These are phyloP conservation scores for Dryas octopetala DNA, from an alignment of 306 rosid species.

Conservation along the genomic window DNA sequence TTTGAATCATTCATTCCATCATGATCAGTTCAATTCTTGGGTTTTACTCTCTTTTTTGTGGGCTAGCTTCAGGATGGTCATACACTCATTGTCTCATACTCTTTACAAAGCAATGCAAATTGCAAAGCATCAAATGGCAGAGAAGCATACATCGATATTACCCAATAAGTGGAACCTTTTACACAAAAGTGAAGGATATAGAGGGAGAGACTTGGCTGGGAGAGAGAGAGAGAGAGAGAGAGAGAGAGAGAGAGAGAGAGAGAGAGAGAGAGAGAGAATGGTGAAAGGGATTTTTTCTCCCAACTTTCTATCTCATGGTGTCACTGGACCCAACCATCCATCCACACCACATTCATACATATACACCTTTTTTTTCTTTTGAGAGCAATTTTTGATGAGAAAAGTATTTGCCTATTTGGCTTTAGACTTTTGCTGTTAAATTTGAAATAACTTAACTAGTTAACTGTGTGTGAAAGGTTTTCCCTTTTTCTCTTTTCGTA, in stretches of 20 bases:
- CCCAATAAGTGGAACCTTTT: constrained; percentile 59
- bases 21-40: neutral
- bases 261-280: constrained; percentile 14
- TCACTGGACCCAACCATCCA: constrained; percentile 36
- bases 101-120: constrained; percentile 29
- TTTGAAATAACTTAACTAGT: constrained; percentile 12
- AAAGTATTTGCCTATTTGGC: constrained; percentile 16
- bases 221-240: constrained; percentile 11
- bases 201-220: constrained; percentile 12
- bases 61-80: constrained; percentile 11
- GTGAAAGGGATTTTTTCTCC: constrained; percentile 35
- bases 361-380: constrained; percentile 12
- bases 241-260: constrained; percentile 16
- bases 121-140: constrained; percentile 29
- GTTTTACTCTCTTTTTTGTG: constrained; percentile 1
- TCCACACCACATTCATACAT: constrained; percentile 41
- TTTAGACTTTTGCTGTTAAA: constrained; percentile 27
- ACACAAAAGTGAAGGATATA: constrained; percentile 42
- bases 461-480: constrained; percentile 24
- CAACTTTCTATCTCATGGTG: constrained; percentile 36
- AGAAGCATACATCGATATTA: constrained; percentile 42
- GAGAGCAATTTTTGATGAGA: constrained; percentile 3
- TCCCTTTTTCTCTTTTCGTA: constrained; percentile 13
- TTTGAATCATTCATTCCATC: neutral
- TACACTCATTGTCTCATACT: neutral